Conservation (phyloP, 495 filamentous ascomycete genomes). For the Stereocaulon alpinum region DNA sequence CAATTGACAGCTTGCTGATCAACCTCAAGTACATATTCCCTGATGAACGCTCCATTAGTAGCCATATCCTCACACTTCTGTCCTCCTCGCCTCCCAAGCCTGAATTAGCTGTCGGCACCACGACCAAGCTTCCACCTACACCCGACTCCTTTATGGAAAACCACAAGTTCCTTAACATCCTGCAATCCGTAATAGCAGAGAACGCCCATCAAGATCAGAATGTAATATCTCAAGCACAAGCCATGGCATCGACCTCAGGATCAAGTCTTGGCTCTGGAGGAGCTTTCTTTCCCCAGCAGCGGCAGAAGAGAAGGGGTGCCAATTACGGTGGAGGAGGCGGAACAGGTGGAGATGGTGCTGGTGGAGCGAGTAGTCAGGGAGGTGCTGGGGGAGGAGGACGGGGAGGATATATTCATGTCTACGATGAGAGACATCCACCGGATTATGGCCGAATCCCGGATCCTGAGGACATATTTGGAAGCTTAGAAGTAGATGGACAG, state of each 20-base stretch:
- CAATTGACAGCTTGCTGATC: not conserved
- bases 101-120: slow-evolving; percentile 64
- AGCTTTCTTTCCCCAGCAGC: slow-evolving; percentile 46
- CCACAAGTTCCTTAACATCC: slow-evolving; percentile 57
- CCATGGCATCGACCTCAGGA: slow-evolving; percentile 69
- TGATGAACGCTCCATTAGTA: slow-evolving; percentile 31
- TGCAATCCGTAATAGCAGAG: slow-evolving; percentile 60
- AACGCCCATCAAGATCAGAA: slow-evolving; percentile 63
- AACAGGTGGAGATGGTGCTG: slow-evolving; percentile 48
- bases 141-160: slow-evolving; percentile 70
- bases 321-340: slow-evolving; percentile 36
- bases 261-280: slow-evolving; percentile 57
- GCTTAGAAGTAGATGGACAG: slow-evolving; percentile 68
- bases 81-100: slow-evolving; percentile 59
- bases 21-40: slow-evolving; percentile 59
- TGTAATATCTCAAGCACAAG: slow-evolving; percentile 63
- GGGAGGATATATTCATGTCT: slow-evolving; percentile 86
- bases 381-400: slow-evolving; percentile 71
- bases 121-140: slow-evolving; percentile 62
- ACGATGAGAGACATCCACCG: slow-evolving; percentile 68
- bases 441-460: slow-evolving; percentile 85
- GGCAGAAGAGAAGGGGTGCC: slow-evolving; percentile 22
- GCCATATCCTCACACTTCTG: slow-evolving; percentile 62
- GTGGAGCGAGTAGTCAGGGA: slow-evolving; percentile 72
- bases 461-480: slow-evolving; percentile 89